A percentile compares a stretch with the other conserved stretches of the same genome.
Conservation (phyloP, 148 eudicot genomes). For the Silene latifolia region DNA sequence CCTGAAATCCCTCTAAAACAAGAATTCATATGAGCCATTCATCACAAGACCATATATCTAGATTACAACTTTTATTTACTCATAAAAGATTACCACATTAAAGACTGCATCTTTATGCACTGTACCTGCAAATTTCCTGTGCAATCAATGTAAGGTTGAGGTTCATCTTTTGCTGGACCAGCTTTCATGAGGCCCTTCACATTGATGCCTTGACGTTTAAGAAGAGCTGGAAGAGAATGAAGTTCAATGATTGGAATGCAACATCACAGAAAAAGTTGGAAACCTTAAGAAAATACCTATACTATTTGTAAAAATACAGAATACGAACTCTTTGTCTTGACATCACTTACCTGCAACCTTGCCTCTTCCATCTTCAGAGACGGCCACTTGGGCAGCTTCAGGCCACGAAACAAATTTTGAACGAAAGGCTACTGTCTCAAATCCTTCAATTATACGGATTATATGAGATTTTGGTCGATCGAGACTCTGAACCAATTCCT, state of each 20-base stretch:
- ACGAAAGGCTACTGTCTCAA: conserved; percentile 68
- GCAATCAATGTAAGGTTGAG: conserved; percentile 82
- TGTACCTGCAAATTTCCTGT: conserved; percentile 93
- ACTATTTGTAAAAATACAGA: not conserved
- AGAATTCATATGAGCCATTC: not conserved
- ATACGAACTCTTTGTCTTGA: not conserved
- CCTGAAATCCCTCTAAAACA: not conserved
- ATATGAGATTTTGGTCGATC: conserved; percentile 70
- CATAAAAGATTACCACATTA: not conserved
- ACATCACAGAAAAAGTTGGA: not conserved
- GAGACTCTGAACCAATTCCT: conserved; percentile 67
- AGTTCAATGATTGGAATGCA: not conserved
- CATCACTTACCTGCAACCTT: conserved; percentile 84
- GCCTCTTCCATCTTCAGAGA: conserved; percentile 91
- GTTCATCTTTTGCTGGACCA: conserved; percentile 80
- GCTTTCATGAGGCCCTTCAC: conserved; percentile 93
- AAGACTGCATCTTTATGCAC: conserved; percentile 6
- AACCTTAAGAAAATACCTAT: not conserved
- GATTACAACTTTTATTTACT: no score
- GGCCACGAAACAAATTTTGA: conserved; percentile 82
- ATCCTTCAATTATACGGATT: conserved; percentile 74
- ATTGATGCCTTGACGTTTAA: conserved; percentile 91
- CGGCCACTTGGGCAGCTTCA: conserved; percentile 53
- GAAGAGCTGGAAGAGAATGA: conserved; percentile 57
- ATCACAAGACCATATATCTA: not conserved